Evolutionary conservation across 768 basidiomycete species (phyloP), one percentile per base, ranked within the genome.

Genomic region (Suillus occidentalis): DNA sequence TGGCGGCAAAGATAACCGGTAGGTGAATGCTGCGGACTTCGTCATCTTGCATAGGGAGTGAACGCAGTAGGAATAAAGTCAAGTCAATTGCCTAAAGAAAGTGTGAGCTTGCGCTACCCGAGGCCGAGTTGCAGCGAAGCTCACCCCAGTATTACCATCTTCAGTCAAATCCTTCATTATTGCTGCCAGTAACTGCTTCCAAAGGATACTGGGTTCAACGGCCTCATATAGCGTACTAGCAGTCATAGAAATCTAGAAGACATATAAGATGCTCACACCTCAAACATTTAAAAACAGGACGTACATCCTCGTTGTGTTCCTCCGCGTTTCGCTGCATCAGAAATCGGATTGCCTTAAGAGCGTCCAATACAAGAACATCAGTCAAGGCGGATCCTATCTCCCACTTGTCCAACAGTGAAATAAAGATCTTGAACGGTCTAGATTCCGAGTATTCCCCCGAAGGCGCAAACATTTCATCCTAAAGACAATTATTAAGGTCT

Each of bases 381-480:
- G 95, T 95, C 34, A 99, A 76, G 0, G 85, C 82, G 9, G 85
- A 86, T 6, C 97, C 97, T 53, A 99, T 90, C 75, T 99, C 97
- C 92, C 94, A 98, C 75, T 97, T 97, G 76, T 99, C 97, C 68
- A 98, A 80, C 20, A 99, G 76, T 1, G 95, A 96, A 28, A 99
- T 89, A 75, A 97, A 96, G 40, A 99, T 91, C 77, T 96, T 97
- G 85, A 95, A 99, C 0, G 97, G 94, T 31, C 93, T 81, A 4
- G 91, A 90, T 66, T 89, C 88, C 1, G 90, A 81, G 68, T 94
- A 94, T 64, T 89, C 87, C 59, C 84, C 83, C 2, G 87, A 88
- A 2, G 89, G 89, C 13, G 82, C 77, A 65, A 85, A 81, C 92
- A 95, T 94, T 67, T 95, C 93, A 53, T 83, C 81, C 90, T 94